Evolutionary conservation across 352 stramenopile genomes (phyloP).

Genomic region (Phytophthora rubi): DNA sequence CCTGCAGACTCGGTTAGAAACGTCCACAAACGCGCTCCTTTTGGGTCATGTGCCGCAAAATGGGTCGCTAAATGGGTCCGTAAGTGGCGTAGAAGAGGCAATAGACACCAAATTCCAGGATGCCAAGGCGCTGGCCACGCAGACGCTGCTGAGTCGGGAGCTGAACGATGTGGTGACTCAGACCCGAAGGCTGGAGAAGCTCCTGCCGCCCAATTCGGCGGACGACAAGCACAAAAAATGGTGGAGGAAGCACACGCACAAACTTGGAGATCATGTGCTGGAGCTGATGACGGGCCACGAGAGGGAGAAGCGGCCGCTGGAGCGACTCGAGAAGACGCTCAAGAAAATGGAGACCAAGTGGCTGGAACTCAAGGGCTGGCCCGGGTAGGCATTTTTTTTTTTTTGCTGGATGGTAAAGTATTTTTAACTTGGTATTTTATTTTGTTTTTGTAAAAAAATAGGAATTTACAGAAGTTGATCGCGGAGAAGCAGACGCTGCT

Average conservation of each 20-base stretch:
- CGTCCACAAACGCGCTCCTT: conserved; percentile 17
- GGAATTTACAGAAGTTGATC: conserved; percentile 26
- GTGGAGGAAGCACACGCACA: conserved; percentile 37
- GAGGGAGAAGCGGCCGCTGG: background rate
- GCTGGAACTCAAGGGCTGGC: conserved; percentile 27
- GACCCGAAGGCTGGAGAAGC: conserved; percentile 17
- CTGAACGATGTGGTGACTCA: conserved; percentile 7
- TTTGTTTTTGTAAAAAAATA: conserved; percentile 1
- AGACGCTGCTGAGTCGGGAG: conserved; percentile 23
- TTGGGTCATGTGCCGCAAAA: background rate
- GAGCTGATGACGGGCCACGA: conserved; percentile 9
- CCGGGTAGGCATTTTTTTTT: conserved; percentile 20
- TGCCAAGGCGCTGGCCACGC: conserved; percentile 24
- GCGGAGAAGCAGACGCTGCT: conserved; percentile 1
- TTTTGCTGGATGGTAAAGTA: background rate
- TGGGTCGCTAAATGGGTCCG: conserved; percentile 6
- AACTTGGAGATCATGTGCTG: conserved; percentile 22
- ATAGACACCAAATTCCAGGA: background rate
- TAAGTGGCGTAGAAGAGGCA: conserved; percentile 5
- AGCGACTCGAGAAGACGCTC: conserved; percentile 11
- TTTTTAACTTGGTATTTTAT: background rate
- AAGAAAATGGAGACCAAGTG: conserved; percentile 33
- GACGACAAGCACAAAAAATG: conserved; percentile 31
- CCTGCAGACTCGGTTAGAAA: conserved; percentile 33
- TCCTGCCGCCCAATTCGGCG: conserved; percentile 21